Percentiles rank a stretch among this genome's conserved stretches.
Conservation (phyloP, 352 stramenopile genomes). For the Phytophthora agathidicida region DNA sequence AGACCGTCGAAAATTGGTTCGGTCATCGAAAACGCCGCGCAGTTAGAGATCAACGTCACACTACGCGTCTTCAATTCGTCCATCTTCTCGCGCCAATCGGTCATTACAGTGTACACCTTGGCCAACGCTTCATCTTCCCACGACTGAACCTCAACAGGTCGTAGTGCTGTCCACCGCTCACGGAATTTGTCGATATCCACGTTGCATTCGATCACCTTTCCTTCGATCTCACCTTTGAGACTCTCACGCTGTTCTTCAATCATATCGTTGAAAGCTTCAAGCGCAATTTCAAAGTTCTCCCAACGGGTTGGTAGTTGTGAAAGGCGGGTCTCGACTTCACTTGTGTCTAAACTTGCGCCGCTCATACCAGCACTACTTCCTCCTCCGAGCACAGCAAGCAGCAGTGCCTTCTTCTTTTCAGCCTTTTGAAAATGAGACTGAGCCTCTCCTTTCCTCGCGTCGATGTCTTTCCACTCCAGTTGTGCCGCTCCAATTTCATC, state of each 20-base stretch:
- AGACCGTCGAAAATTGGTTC: slow-evolving; percentile 87
- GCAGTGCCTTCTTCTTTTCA: slow-evolving; percentile 87
- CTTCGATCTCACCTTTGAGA: slow-evolving; percentile 90
- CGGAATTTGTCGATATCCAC: slow-evolving; percentile 91
- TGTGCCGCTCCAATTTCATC: slow-evolving; percentile 92
- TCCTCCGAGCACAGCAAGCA: slow-evolving; percentile 57
- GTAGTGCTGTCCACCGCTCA: slow-evolving; percentile 88
- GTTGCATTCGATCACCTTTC: slow-evolving; percentile 90
- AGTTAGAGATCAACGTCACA: slow-evolving; percentile 79
- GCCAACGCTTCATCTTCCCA: slow-evolving; percentile 79
- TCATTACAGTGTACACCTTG: slow-evolving; percentile 85
- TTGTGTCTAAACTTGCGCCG: slow-evolving; percentile 67
- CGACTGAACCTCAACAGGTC: slow-evolving; percentile 78
- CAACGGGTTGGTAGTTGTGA: slow-evolving; percentile 84
- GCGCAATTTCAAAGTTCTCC: slow-evolving; percentile 94
- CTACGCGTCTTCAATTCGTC: slow-evolving; percentile 64
- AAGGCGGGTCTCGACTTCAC: slow-evolving; percentile 75
- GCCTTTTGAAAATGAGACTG: slow-evolving; percentile 69
- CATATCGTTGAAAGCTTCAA: slow-evolving; percentile 96
- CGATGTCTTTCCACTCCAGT: slow-evolving; percentile 92
- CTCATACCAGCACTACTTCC: slow-evolving; percentile 38
- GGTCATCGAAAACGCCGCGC: slow-evolving; percentile 87
- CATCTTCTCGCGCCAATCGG: slow-evolving; percentile 89
- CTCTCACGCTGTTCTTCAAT: slow-evolving; percentile 94
- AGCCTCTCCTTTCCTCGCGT: slow-evolving; percentile 59